Evolutionary conservation across 352 stramenopile species (phyloP), one percentile per base, ranked within the genome.

Genomic region (Phytophthora constricta): DNA sequence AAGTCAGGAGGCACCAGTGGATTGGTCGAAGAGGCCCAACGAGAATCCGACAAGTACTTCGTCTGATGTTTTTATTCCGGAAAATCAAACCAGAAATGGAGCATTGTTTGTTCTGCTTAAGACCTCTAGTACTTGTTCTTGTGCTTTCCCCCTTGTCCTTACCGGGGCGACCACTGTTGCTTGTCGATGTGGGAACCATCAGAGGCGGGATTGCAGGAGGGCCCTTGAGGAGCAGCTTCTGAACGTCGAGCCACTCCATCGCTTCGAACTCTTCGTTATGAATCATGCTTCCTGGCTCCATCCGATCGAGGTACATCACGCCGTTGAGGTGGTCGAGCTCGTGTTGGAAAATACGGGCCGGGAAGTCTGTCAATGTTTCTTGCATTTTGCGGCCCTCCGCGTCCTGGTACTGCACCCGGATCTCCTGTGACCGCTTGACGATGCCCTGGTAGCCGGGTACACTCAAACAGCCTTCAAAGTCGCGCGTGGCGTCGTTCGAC

Each of bases 381-480:
- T 90, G 67, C 22, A 83, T 64, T 39, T 70, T 57, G 26, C 81
- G 67, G 14, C 87, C 87, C 37, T 91, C 51, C 17, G 51, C 45
- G 48, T 92, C 77, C 37, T 76, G 69, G 57, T 82, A 95, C 65
- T 85, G 68, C 48, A 95, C 87, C 19, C 79, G 66, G 59, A 95
- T 89, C 54, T 91, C 71, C 13, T 79, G 53, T 3, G 84, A 67
- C 5, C 87, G 86, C 50, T 73, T 63, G 16, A 95, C 81, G 28
- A 95, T 82, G 49, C 81, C 87, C 45, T 90, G 81, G 65, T 95
- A 95, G 16, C 85, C 86, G 16, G 87, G 87, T 23, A 95, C 79
- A 65, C 87, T 95, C 60, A 95, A 58, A 31, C 87, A 95, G 27
- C 87, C 87, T 77, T 95, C 87, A 75, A 94, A 95, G 65, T 95